A percentile compares a stretch with the other conserved stretches of the same genome.
Conservation (phyloP, 768 basidiomycete species). For the Chiua virens region DNA sequence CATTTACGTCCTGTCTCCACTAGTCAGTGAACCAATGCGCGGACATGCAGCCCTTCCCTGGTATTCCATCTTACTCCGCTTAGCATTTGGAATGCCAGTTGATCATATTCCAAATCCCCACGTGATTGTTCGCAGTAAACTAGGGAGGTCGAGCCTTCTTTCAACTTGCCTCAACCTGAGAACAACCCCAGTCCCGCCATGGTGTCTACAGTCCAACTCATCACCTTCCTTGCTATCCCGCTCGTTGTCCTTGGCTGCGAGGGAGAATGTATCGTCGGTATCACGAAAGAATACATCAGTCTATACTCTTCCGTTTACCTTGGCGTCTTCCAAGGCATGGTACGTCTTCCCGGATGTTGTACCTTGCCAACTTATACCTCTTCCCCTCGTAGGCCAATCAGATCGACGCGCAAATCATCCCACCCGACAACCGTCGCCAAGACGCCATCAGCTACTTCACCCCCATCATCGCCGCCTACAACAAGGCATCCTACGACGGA, state of each 20-base stretch:
- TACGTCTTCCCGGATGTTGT: slow-evolving; percentile 26
- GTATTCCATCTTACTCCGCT: too few relatives aligned
- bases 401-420: slow-evolving; percentile 35
- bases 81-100: background rate
- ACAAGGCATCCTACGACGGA: slow-evolving; percentile 39
- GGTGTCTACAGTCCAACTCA: slow-evolving; percentile 19
- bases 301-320: slow-evolving; percentile 50
- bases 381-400: slow-evolving; percentile 32
- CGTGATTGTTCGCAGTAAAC: slow-evolving; percentile 15
- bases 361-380: background rate
- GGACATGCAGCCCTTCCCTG: too few relatives aligned
- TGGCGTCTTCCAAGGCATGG: slow-evolving; percentile 41
- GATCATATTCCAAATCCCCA: slow-evolving; percentile 12
- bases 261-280: slow-evolving; percentile 62
- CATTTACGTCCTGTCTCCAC: background rate
- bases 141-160: background rate
- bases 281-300: slow-evolving; percentile 53
- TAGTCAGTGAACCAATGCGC: background rate
- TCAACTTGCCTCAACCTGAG: background rate
- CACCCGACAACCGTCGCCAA: slow-evolving; percentile 21
- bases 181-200: slow-evolving; percentile 18
- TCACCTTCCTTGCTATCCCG: slow-evolving; percentile 32
- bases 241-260: slow-evolving; percentile 59
- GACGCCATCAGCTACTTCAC: slow-evolving; percentile 38
- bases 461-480: slow-evolving; percentile 50